These are phyloP conservation scores for Tetraselmis striata DNA, from an alignment of 139 green algal genomes.

Conservation along the genomic window DNA sequence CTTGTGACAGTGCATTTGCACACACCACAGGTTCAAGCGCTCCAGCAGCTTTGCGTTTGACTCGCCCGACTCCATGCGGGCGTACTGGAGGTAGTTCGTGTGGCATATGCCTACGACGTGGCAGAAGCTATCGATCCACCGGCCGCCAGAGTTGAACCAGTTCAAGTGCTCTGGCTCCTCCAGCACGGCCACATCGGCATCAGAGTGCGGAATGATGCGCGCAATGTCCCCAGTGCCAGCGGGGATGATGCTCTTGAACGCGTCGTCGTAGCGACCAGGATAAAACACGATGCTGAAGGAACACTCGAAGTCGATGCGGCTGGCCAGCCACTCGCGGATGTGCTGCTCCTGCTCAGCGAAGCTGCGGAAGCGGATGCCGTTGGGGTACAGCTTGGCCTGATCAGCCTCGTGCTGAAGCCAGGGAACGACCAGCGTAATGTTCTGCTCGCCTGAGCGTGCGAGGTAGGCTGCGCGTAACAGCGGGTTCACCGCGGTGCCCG, in stretches of 20 bases:
- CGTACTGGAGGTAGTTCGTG: slow-evolving; percentile 66
- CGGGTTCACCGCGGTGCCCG: slow-evolving; percentile 64
- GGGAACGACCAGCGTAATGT: slow-evolving; percentile 57
- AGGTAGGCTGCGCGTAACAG: slow-evolving; percentile 58
- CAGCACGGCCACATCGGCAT: slow-evolving; percentile 46
- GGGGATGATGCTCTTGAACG: slow-evolving; percentile 52
- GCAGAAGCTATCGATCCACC: slow-evolving; percentile 55
- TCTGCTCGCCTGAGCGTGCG: slow-evolving; percentile 18
- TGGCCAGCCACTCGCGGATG: slow-evolving; percentile 35
- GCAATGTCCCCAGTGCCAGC: slow-evolving; percentile 42
- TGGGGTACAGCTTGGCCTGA: slow-evolving; percentile 42
- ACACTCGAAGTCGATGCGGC: slow-evolving; percentile 38
- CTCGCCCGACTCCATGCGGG: slow-evolving; percentile 32
- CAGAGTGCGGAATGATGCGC: slow-evolving; percentile 33
- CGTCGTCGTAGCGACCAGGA: slow-evolving; percentile 37
- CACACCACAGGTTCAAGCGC: slow-evolving; percentile 33
- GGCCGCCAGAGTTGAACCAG: slow-evolving; percentile 54
- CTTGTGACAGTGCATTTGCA: slow-evolving; percentile 43
- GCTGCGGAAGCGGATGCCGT: slow-evolving; percentile 37
- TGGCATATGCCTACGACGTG: slow-evolving; percentile 60
- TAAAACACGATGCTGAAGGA: slow-evolving; percentile 45
- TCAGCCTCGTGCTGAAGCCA: slow-evolving; percentile 39
- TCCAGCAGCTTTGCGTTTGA: slow-evolving; percentile 32
- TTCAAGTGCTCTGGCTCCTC: slow-evolving; percentile 73
- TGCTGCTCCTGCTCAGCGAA: slow-evolving; percentile 44